Evolutionary conservation across 2,329 filamentous ascomycete species (phyloP), one percentile per base, ranked within the genome.

Genomic region (Emergomyces pasteurianus): DNA sequence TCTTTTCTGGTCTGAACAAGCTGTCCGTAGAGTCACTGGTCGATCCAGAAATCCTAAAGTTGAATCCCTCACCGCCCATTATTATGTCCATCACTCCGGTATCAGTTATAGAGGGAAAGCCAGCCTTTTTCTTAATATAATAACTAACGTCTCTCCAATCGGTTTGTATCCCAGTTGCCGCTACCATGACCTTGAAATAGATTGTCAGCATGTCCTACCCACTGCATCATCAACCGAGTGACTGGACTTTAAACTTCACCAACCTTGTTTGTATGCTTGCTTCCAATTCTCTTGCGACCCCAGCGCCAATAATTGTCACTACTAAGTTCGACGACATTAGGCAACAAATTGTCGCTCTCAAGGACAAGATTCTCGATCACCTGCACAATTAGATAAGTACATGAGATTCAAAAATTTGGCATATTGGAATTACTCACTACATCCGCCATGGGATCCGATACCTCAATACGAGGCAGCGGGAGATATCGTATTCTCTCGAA

Each of bases 301-400:
- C 89, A 96, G 67, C 89, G 86, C 83, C 92, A 90, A 79, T 94
- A 95, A 79, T 97, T 94, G 78, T 97, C 92, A 71, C 86, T 94
- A 62, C 86, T 84, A 63, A 97, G 82, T 74, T 99, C 92, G 46
- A 95, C 75, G 5, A 92, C 82, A 68, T 99, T 99, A 65, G 94
- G 94, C 77, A 92, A 90, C 67, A 99, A 86, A 77, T 99, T 99
- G 79, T 97, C 92, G 66, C 90, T 92, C 78, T 99, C 94, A 58
- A 99, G 83, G 53, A 96, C 88, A 12, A 99, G 79, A 74, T 99
- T 99, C 79, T 99, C 94, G 52, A 99, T 83, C 56, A 97, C 67
- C 71, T 72, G 58, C 2, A 55, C 16, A 38, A 57, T 50, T 55
- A 59, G n/a, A 47, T 60, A 53, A 60, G 54, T 42, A 47, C 21